Conservation (phyloP, 2,329 filamentous ascomycete genomes). For the Scytalidium sp. region DNA sequence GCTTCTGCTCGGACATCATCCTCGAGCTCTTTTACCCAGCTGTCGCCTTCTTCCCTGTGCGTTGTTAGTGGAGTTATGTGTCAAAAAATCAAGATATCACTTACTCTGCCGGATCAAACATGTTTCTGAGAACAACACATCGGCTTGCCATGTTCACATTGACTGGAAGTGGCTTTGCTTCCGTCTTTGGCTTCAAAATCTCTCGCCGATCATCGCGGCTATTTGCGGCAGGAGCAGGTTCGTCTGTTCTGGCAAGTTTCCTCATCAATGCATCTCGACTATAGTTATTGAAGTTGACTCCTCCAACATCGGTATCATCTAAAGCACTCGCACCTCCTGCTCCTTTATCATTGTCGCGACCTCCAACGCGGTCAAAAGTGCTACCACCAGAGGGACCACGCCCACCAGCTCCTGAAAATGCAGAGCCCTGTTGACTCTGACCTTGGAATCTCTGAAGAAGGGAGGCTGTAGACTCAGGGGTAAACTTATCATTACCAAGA, state of each 20-base stretch:
- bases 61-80: constrained; percentile 28
- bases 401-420: constrained; percentile 86
- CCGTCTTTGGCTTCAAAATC: constrained; percentile 73
- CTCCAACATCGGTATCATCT: constrained; percentile 95
- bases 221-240: constrained; percentile 61
- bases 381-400: constrained; percentile 70
- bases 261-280: constrained; percentile 98
- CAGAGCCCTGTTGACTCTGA: constrained; percentile 76
- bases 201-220: constrained; percentile 59
- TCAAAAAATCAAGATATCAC: constrained; percentile 34
- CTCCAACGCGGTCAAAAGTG: constrained; percentile 86
- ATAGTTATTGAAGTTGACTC: constrained; percentile 99
- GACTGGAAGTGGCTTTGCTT: constrained; percentile 74
- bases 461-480: constrained; percentile 91
- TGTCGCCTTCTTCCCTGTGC: constrained; percentile 77
- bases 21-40: constrained; percentile 91
- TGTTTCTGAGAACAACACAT: constrained; percentile 91
- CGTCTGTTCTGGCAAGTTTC: constrained; percentile 95
- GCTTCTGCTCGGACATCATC: constrained; percentile 91
- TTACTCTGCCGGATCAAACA: constrained; percentile 91
- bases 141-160: constrained; percentile 90
- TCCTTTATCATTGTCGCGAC: constrained; percentile 83
- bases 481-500: constrained; percentile 99
- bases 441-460: constrained; percentile 89
- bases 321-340: constrained; percentile 88